Base-by-base conservation (phyloP, 2,329 filamentous ascomycete species). In the Neopestalotiopsis sp. region DNA sequence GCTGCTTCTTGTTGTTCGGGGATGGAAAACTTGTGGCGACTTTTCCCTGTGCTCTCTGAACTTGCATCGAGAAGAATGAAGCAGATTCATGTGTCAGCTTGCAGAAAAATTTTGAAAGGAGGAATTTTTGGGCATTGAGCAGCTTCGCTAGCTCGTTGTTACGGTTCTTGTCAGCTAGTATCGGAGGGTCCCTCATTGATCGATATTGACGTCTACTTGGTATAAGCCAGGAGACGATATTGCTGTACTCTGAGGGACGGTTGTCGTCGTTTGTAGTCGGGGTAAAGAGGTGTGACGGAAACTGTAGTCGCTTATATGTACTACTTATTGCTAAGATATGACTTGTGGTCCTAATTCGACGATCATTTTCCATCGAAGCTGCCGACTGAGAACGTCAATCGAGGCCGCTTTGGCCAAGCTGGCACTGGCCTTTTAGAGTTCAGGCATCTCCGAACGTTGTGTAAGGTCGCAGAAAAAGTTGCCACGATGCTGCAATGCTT, bases 161-260 rank as follows among this genome's bases (percentile, higher is more conserved):
- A 4, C 45, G 45, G 45, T 53, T 53, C 45, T 53, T 53, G 14
- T n/a, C 20, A 53, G 20, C 20, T 53, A 53, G 45, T 53, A 9
- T 3, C n/a, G 45, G n/a, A n/a, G 20, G 7, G 5, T 17, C 9
- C 45, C 4, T n/a, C 17, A n/a, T 53, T n/a, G 67, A 63, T 70
- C 74, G 67, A 69, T 70, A 69, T 68, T 73, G 71, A 67, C 70
- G 70, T 71, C 38, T 70, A 72, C 71, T 77, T 77, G 75, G 75
- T 76, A 76, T 76, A 77, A 71, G 71, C 70, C 70, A 70, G 45
- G 45, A 24, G 45, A n/a, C 45, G 7, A 53, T 53, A 6, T 20
- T 24, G 14, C 45, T 17, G 6, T 17, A n/a, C 5, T 6, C n/a
- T 17, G 17, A 10, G 20, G 45, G 20, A 53, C 45, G 10, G 34